These are phyloP conservation scores for Cenchrus americanus DNA, from an alignment of 176 grass and related monocot genomes.

Conservation along the genomic window DNA sequence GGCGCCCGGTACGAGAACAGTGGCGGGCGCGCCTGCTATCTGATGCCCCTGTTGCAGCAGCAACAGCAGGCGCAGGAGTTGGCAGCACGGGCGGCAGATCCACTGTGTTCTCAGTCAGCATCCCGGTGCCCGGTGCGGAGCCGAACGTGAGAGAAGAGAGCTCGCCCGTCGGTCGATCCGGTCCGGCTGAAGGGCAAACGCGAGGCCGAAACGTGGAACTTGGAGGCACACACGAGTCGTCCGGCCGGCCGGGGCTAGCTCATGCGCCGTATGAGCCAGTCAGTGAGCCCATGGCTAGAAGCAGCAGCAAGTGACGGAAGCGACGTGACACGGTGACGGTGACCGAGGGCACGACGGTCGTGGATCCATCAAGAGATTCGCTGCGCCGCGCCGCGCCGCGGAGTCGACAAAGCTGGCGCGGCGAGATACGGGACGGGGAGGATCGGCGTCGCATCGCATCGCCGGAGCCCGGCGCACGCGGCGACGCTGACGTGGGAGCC, in stretches of 20 bases:
- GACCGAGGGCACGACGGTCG: neutral
- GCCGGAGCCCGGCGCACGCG: neutral
- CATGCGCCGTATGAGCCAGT: no score
- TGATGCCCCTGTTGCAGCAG: neutral
- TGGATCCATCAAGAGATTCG: constrained; percentile 39
- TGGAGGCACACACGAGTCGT: neutral
- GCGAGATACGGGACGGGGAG: neutral
- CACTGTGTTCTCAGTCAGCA: no score
- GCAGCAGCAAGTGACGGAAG: neutral
- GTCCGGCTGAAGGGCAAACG: neutral
- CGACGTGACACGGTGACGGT: neutral
- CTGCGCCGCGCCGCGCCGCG: neutral
- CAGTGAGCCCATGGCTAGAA: neutral
- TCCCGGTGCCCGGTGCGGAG: no score
- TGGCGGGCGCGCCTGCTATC: neutral
- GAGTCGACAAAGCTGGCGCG: constrained; percentile 10
- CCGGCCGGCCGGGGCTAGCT: neutral
- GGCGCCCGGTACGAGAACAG: neutral
- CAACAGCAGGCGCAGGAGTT: neutral
- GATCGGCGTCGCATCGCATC: neutral
- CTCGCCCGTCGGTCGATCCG: neutral
- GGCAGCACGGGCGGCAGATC: neutral
- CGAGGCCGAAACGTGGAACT: constrained; percentile 13
- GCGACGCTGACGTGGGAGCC: neutral
- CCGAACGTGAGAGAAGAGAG: no score